Evolutionary conservation across 805 yeast genomes (phyloP).

Genomic region (Tetrapisispora iriomotensis): DNA sequence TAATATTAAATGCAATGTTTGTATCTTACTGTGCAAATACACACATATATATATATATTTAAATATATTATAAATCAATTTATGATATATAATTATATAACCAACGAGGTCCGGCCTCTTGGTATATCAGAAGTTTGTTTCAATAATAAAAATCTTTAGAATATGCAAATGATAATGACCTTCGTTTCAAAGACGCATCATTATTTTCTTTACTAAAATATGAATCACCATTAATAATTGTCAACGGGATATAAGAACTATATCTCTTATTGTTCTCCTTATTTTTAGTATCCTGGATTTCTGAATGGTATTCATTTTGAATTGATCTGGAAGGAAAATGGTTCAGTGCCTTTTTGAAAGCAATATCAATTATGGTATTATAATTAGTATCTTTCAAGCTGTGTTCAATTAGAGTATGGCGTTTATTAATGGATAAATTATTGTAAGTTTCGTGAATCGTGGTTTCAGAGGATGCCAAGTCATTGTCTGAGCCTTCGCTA

Average conservation of each 20-base stretch:
- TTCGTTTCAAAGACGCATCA: background rate
- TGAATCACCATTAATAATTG: slow-evolving; percentile 5
- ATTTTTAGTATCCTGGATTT: too few species aligned
- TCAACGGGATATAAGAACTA: background rate
- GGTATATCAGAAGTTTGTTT: background rate
- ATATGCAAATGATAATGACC: slow-evolving; percentile 1
- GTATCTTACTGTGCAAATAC: too few species aligned
- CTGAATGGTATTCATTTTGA: too few species aligned
- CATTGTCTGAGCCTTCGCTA: slow-evolving; percentile 3
- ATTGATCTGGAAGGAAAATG: slow-evolving; percentile 3
- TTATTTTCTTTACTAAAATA: slow-evolving; percentile 10
- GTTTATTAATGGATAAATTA: too few species aligned
- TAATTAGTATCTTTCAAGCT: background rate
- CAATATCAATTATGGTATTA: slow-evolving; percentile 8
- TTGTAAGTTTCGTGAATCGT: too few species aligned
- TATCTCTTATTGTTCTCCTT: background rate
- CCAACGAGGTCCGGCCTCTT: background rate
- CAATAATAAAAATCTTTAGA: too few species aligned
- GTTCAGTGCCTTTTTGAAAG: slow-evolving; percentile 16
- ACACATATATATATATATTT: background rate
- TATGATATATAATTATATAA: background rate
- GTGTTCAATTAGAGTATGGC: background rate
- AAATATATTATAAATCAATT: background rate
- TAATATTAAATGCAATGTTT: background rate
- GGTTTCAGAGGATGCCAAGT: too few species aligned